A percentile compares a stretch with the other conserved stretches of the same genome.
Evolutionary conservation across 352 stramenopile species (phyloP).

Genomic region (Globisporangium middletonii): DNA sequence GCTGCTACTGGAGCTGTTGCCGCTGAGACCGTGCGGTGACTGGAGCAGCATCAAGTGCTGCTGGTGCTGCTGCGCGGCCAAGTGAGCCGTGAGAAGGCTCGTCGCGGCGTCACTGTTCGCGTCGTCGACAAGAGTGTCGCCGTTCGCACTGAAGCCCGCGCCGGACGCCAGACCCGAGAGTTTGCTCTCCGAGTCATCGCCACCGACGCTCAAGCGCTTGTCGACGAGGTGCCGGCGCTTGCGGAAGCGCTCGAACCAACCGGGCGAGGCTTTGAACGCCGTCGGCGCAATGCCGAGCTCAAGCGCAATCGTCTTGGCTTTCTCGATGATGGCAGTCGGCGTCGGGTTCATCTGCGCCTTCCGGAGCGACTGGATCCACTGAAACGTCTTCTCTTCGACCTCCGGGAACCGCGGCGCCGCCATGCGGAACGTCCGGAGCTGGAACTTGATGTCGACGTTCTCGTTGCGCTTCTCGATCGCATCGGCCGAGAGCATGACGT

Average conservation of each 20-base stretch:
- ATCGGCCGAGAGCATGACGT: conserved; percentile 9
- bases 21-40: not conserved
- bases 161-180: not conserved
- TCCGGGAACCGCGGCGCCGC: conserved; percentile 11
- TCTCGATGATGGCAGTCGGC: conserved; percentile 10
- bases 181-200: conserved; percentile 1
- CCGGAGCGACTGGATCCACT: conserved; percentile 8
- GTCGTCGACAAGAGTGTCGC: not conserved
- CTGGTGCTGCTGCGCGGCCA: not conserved
- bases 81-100: not conserved
- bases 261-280: conserved; percentile 11
- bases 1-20: not conserved
- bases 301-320: conserved; percentile 6
- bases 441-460: conserved; percentile 8
- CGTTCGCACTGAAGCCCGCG: not conserved
- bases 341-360: conserved; percentile 8
- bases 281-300: conserved; percentile 10
- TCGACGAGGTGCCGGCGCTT: conserved; percentile 8
- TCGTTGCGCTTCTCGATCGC: conserved; percentile 14
- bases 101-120: not conserved
- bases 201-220: conserved; percentile 9
- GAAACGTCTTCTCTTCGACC: conserved; percentile 8
- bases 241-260: conserved; percentile 15
- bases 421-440: conserved; percentile 10
- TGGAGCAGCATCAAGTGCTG: not conserved